A percentile compares a stretch with the other conserved stretches of the same genome.
Evolutionary conservation across 129 eudicot species (phyloP).

Genomic region (Ambrosia artemisiifolia): DNA sequence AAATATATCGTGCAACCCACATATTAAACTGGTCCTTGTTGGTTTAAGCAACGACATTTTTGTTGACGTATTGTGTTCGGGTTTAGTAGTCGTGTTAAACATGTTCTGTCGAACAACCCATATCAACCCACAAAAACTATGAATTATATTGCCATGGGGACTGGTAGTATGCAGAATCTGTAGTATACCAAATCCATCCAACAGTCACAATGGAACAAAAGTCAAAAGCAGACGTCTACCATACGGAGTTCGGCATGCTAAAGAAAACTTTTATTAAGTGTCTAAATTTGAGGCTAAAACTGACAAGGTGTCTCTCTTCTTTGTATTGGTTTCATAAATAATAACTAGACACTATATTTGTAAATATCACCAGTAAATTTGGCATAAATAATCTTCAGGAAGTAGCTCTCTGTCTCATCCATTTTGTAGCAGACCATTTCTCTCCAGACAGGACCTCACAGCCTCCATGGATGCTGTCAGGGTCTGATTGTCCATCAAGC

Average conservation of each 20-base stretch:
- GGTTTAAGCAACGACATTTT: too few relatives aligned
- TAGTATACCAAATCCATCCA: not conserved
- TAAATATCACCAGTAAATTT: not conserved
- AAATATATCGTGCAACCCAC: too few relatives aligned
- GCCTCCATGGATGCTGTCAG: slow-evolving; percentile 87
- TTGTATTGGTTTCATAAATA: slow-evolving; percentile 18
- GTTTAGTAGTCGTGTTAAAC: too few relatives aligned
- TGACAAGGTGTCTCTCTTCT: slow-evolving; percentile 9
- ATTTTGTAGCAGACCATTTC: slow-evolving; percentile 98
- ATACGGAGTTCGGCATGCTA: not conserved
- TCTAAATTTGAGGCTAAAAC: not conserved
- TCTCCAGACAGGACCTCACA: slow-evolving; percentile 85
- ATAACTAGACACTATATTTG: slow-evolving; percentile 17
- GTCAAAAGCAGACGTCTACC: not conserved
- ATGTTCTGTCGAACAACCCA: too few relatives aligned
- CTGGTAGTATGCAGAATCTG: too few relatives aligned
- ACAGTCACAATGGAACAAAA: not conserved
- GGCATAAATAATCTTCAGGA: slow-evolving; percentile 19
- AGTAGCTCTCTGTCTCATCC: slow-evolving; percentile 86
- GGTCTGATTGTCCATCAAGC: slow-evolving; percentile 80
- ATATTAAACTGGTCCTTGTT: too few relatives aligned
- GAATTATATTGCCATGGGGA: too few relatives aligned
- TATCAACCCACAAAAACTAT: not conserved
- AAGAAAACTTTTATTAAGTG: not conserved
- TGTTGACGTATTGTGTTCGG: too few relatives aligned